Percentiles rank a stretch among this genome's conserved stretches.
These are phyloP conservation scores for Pouteria campechiana DNA, from an alignment of 179 eudicot species.

Conservation along the genomic window DNA sequence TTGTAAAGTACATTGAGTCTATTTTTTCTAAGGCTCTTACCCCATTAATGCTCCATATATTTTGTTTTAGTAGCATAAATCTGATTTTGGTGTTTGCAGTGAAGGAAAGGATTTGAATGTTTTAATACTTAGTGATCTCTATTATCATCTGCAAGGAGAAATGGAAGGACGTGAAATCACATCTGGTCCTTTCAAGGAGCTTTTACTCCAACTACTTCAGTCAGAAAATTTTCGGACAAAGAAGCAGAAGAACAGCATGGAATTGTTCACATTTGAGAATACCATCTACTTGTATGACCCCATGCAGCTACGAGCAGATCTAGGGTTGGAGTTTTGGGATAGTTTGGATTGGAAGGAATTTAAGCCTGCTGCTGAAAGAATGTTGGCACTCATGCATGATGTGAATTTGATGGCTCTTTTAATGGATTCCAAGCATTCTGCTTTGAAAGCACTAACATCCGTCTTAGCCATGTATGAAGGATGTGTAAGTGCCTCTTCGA, in stretches of 20 bases:
- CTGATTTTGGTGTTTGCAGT: conserved; percentile 30
- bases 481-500: conserved; percentile 34
- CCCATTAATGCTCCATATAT: neutral
- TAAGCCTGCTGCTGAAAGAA: conserved; percentile 45
- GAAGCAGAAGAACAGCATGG: conserved; percentile 24
- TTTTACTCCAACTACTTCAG: conserved; percentile 42
- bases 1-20: neutral
- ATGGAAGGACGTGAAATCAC: conserved; percentile 84
- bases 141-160: conserved; percentile 92
- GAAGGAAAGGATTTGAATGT: conserved; percentile 50
- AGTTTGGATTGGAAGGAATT: conserved; percentile 61
- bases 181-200: conserved; percentile 72
- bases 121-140: conserved; percentile 73
- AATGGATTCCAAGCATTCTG: conserved; percentile 55
- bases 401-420: conserved; percentile 53
- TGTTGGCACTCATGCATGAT: conserved; percentile 42
- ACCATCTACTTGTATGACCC: conserved; percentile 41
- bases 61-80: neutral
- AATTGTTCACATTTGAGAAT: conserved; percentile 20
- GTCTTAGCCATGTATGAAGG: conserved; percentile 33
- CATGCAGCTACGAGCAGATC: conserved; percentile 42
- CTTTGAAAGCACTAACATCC: conserved; percentile 52
- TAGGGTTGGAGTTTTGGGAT: conserved; percentile 75
- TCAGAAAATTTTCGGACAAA: conserved; percentile 43
- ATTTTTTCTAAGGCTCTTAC: neutral